Base-by-base conservation (phyloP, 2,329 filamentous ascomycete species). In the Pseudogymnoascus sp. region DNA sequence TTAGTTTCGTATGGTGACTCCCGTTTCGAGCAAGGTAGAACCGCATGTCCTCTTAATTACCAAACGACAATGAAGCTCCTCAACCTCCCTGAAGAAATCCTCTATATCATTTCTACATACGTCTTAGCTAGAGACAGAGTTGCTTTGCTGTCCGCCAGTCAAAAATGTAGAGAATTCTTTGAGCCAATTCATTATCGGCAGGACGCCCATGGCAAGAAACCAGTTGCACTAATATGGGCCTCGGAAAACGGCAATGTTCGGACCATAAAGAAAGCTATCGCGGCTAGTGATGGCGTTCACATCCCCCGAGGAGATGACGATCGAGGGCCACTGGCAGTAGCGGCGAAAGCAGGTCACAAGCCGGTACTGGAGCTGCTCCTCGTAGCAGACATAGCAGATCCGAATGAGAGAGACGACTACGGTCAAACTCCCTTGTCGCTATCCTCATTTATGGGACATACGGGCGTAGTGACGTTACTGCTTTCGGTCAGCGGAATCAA, bases 401-500 rank as follows among this genome's bases (percentile, higher is more conserved):
- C 18, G 18, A 43, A 43, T 4, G 18, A 21, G 18, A 55, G 43
- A 16, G 65, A 65, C 45, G 38, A n/a, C 0, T 1, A 61, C 41
- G 61, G 63, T 43, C 62, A 12, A 49, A 67, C 66, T 18, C 62
- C 68, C 7, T 63, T 71, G 18, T 65, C 12, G 8, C 61, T 21
- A 23, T 68, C 70, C 23, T 61, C 67, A 2, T 6, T 21, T 6
- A 43, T 23, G 18, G 41, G 18, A 14, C 18, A 43, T 18, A 7
- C 9, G 14, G 4, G 18, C 11, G 41, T 23, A 7, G 41, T 43
- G 18, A 43, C 23, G 18, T 18, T 41, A 21, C 16, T 41, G 8
- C 16, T 21, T 18, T 21, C 38, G 4, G 16, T 41, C 38, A 41
- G 16, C 16, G 38, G 38, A 41, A 41, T 41, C 38, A 21, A 41